Evolutionary conservation across 768 basidiomycete species (phyloP), one percentile per base, ranked within the genome.

Genomic region (Neoboletus brunneissimus): DNA sequence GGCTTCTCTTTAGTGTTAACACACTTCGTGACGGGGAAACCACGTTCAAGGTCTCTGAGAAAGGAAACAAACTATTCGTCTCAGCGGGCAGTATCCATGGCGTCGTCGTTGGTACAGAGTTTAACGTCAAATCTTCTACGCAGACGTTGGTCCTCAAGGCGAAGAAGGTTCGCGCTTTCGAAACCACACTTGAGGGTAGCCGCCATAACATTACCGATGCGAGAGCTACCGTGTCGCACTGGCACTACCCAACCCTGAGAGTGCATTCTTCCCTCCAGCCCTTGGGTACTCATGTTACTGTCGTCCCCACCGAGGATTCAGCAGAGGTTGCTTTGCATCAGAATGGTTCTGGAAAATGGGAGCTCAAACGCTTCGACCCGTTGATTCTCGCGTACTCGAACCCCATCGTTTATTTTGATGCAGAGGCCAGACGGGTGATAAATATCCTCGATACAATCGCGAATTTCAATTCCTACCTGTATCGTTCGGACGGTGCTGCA

Each of bases 1-100:
- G 65, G 3, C 47, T 66, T 2, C 52, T 67, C 3, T 66, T 67
- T 13, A 64, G 65, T 15, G 54, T 66, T 0, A 66, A 66, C 51
- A 61, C 50, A 1, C 51, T 55, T 29, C 48, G 40, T 34, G 22
- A 56, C 12, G 61, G 53, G 13, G 48, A 54, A 51, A 61, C 56
- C 13, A 58, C 56, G 8, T 63, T 63, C 56, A 63, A 45, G 29
- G 61, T 65, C 41, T 50, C 38, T n/a, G 20, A 53, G 41, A 57
- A 31, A 20, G 13, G 22, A 16, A n/a, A 13, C 5, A 56, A 5
- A 34, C 40, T 58, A 16, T 58, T 46, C 13, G 56, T 66, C 27
- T 63, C 61, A 1, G 64, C 58, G 4, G 64, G 64, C 22, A 58
- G 56, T 25, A 53, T 65, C 23, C 61, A 65, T 11, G 61, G 64